Percentiles rank a stretch among this genome's conserved stretches.
Evolutionary conservation across 2,329 filamentous ascomycete species (phyloP).

Genomic region (Pseudocercospora fijiensis): DNA sequence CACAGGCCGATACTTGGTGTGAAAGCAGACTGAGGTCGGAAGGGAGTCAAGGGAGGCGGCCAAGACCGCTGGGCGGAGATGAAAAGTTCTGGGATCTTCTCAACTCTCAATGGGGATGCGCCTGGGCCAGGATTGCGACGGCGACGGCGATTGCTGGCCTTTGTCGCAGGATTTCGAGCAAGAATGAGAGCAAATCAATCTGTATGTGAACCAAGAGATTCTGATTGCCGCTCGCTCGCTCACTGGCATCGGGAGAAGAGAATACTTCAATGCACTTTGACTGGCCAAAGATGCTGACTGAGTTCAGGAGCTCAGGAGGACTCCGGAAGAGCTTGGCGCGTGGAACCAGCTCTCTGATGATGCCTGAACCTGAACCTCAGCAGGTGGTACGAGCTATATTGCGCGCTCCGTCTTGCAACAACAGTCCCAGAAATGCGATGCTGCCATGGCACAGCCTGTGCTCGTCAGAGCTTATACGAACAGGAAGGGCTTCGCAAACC

Average conservation of each 20-base stretch:
- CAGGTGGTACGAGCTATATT: background rate
- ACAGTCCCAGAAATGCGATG: conserved; percentile 20
- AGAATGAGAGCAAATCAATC: background rate
- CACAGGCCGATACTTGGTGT: background rate
- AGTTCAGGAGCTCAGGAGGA: conserved; percentile 3
- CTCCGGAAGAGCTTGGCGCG: background rate
- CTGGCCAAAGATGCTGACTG: conserved; percentile 1
- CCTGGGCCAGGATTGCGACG: background rate
- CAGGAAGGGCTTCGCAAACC: conserved; percentile 15
- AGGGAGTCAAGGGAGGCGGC: background rate
- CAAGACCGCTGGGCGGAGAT: conserved; percentile 8
- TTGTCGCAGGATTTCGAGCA: background rate
- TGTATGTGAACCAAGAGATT: background rate
- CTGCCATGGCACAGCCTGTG: conserved; percentile 45
- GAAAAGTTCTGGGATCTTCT: conserved; percentile 6
- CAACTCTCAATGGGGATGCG: conserved; percentile 1
- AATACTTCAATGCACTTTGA: background rate
- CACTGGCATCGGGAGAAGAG: background rate
- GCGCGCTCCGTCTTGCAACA: background rate
- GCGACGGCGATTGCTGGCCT: background rate
- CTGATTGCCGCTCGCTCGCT: background rate
- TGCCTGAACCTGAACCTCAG: conserved; percentile 5
- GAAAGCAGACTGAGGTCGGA: conserved; percentile 15
- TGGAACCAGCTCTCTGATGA: conserved; percentile 15
- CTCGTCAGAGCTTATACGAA: conserved; percentile 39